Percentiles rank a stretch among this genome's conserved stretches.
Evolutionary conservation across 495 filamentous ascomycete species (phyloP).

Genomic region (Podospora sp.): DNA sequence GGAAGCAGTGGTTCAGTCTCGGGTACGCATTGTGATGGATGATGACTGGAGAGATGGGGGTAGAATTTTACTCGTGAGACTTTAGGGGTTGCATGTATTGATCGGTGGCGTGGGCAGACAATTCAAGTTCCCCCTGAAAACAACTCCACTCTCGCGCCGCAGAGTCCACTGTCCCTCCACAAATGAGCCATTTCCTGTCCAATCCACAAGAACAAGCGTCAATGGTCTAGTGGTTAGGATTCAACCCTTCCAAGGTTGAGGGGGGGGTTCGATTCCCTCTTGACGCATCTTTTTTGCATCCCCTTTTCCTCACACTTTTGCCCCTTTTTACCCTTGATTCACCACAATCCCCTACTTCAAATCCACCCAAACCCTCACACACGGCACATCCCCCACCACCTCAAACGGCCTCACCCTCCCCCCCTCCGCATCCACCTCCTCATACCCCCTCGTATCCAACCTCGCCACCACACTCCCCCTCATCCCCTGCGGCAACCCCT

Average conservation of each 20-base stretch:
- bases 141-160: too few species aligned
- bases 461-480: slow-evolving; percentile 2
- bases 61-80: too few species aligned
- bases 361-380: slow-evolving; percentile 14
- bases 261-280: neutral
- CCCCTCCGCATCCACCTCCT: slow-evolving; percentile 20
- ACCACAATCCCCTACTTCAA: slow-evolving; percentile 11
- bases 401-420: slow-evolving; percentile 19
- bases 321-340: too few species aligned
- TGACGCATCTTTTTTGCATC: neutral
- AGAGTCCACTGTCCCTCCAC: too few species aligned
- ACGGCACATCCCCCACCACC: slow-evolving; percentile 13
- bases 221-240: slow-evolving; percentile 1
- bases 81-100: too few species aligned
- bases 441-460: slow-evolving; percentile 7
- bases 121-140: too few species aligned
- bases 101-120: too few species aligned
- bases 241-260: slow-evolving; percentile 1
- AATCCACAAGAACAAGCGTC: neutral
- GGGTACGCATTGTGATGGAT: too few species aligned
- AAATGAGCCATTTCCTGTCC: too few species aligned
- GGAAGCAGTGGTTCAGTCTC: too few species aligned
- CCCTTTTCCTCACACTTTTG: neutral
- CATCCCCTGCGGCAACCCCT: neutral
- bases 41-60: too few species aligned